Percentiles rank a stretch among this genome's conserved stretches.
phyloP scores from a whole-genome alignment of 495 filamentous ascomycete genomes.

The Podospora tetraspora region DNA sequence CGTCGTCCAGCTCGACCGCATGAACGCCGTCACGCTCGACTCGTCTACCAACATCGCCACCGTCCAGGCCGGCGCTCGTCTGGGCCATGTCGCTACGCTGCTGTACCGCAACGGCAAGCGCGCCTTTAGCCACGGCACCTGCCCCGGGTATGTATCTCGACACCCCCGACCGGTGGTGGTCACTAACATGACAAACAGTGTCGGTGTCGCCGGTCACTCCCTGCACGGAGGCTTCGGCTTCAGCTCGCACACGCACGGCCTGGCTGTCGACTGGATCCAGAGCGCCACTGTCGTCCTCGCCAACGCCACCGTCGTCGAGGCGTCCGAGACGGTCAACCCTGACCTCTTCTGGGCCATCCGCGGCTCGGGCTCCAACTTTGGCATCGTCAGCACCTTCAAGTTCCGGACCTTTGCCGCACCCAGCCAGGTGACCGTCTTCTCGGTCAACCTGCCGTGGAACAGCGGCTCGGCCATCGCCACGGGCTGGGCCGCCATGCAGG shows the following conservation, averaged over 20 bases:
- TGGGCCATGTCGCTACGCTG: slow-evolving; percentile 38
- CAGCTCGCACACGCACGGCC: slow-evolving; percentile 41
- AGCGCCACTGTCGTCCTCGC: slow-evolving; percentile 41
- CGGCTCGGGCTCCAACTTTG: slow-evolving; percentile 41
- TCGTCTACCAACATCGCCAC: slow-evolving; percentile 36
- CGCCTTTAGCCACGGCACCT: slow-evolving; percentile 44
- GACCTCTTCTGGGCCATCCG: slow-evolving; percentile 44
- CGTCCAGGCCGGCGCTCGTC: slow-evolving; percentile 35
- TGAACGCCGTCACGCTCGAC: slow-evolving; percentile 40
- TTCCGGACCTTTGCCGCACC: slow-evolving; percentile 45
- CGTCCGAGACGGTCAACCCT: slow-evolving; percentile 37
- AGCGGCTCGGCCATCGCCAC: slow-evolving; percentile 29
- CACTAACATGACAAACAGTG: slow-evolving; percentile 20
- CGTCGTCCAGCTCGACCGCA: slow-evolving; percentile 40
- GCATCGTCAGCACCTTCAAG: slow-evolving; percentile 37
- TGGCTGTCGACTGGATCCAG: slow-evolving; percentile 42
- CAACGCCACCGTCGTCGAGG: slow-evolving; percentile 35
- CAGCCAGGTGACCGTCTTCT: slow-evolving; percentile 35
- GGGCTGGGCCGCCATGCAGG: slow-evolving; percentile 30
- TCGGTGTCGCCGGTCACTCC: slow-evolving; percentile 40
- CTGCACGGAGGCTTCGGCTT: slow-evolving; percentile 45
- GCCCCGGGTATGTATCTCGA: slow-evolving; percentile 32
- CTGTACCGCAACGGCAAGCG: slow-evolving; percentile 38
- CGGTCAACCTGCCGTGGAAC: slow-evolving; percentile 35
- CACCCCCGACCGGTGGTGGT: background rate